Conservation (phyloP, 164 flowering plant species). For the Protea cynaroides region DNA sequence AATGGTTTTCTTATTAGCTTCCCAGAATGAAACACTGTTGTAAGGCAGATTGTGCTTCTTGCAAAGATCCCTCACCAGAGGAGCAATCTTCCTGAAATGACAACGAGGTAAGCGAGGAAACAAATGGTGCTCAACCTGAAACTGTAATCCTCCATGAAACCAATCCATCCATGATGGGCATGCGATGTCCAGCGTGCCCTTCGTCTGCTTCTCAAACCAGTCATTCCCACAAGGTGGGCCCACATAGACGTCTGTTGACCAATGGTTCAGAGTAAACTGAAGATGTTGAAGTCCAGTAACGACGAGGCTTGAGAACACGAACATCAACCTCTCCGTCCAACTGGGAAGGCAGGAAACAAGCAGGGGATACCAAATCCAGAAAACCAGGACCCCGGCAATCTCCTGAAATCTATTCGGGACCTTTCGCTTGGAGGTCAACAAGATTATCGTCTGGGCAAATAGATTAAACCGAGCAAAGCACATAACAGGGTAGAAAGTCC, state of each 20-base stretch:
- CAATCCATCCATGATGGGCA: conserved; percentile 29
- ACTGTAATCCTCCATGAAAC: conserved; percentile 28
- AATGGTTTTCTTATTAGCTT: conserved; percentile 16
- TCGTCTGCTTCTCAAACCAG: conserved; percentile 23
- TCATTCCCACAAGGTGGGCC: conserved; percentile 19
- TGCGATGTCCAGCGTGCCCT: conserved; percentile 18
- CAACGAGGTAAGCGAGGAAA: conserved; percentile 25
- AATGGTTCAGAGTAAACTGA: conserved; percentile 22
- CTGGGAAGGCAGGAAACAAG: conserved; percentile 17
- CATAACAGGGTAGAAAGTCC: conserved; percentile 24
- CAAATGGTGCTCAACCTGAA: conserved; percentile 28
- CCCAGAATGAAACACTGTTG: conserved; percentile 13
- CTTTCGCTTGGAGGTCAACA: conserved; percentile 12
- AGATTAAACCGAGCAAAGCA: conserved; percentile 17
- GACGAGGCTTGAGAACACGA: conserved; percentile 9
- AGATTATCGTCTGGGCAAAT: conserved; percentile 11
- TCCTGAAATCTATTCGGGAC: conserved; percentile 11
- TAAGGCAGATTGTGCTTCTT: conserved; percentile 21
- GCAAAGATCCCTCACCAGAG: conserved; percentile 21
- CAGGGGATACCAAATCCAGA: conserved; percentile 22
- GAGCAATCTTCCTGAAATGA: conserved; percentile 21
- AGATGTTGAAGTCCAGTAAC: conserved; percentile 19
- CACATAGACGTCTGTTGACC: conserved; percentile 17
- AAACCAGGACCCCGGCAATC: conserved; percentile 11
- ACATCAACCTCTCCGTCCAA: conserved; percentile 17